Percentiles rank a stretch among this genome's conserved stretches.
These are phyloP conservation scores for Amanita phalloides DNA, from an alignment of 768 basidiomycete genomes.

Conservation along the genomic window DNA sequence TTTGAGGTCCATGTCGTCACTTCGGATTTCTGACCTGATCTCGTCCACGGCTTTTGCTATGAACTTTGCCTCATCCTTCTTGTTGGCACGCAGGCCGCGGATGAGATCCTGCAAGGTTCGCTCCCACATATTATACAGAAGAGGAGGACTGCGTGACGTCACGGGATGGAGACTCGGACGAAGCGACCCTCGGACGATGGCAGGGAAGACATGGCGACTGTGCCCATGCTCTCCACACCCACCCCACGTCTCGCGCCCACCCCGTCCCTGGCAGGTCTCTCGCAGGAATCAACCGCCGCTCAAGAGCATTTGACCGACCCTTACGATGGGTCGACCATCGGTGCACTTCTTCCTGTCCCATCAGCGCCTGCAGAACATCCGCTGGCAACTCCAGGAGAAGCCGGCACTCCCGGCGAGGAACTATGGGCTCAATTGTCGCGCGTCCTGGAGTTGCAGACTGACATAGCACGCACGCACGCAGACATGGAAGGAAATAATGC, in stretches of 20 bases:
- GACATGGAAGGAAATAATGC: conserved; percentile 62
- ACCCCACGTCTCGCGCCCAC: conserved; percentile 4
- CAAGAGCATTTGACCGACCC: conserved; percentile 28
- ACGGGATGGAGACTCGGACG: neutral
- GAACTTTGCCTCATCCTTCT: conserved; percentile 86
- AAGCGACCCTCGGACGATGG: neutral
- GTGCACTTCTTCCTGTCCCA: conserved; percentile 18
- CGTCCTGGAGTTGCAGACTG: conserved; percentile 62
- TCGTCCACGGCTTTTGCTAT: conserved; percentile 91
- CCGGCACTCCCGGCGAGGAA: conserved; percentile 28
- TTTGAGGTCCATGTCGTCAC: conserved; percentile 95
- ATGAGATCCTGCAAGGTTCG: conserved; percentile 92
- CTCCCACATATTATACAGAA: conserved; percentile 69
- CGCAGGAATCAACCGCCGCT: conserved; percentile 2
- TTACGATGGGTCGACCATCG: conserved; percentile 34
- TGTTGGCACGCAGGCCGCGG: conserved; percentile 90
- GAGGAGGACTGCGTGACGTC: neutral
- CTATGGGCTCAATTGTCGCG: conserved; percentile 60
- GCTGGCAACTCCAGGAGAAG: conserved; percentile 8
- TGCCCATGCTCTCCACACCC: neutral
- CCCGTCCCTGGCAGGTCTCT: neutral
- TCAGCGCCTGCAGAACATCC: conserved; percentile 8
- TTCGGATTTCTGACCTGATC: conserved; percentile 83
- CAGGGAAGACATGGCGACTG: neutral
- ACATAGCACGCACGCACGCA: conserved; percentile 62